Base-by-base conservation (phyloP, 345 rosid genomes). In the Populus pruinosa region DNA sequence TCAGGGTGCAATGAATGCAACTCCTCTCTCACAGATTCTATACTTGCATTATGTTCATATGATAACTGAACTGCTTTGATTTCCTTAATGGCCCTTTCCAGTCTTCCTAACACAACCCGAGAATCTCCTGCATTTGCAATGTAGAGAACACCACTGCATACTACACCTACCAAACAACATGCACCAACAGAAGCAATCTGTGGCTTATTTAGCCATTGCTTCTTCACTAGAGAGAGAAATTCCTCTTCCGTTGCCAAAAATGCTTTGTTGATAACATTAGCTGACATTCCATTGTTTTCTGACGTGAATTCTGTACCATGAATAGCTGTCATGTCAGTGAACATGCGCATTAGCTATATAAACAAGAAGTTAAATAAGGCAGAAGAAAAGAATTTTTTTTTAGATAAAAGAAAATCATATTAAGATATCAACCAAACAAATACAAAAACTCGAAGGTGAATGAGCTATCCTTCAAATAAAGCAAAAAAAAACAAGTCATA, bases 121-220 rank as follows among this genome's bases (percentile, higher is more conserved):
- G 99, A 96, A 84, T 96, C 99, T 75, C 98, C 99, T 1, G 97
- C 98, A 80, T 96, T 96, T 16, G 97, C 99, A 71, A 94, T 84
- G 83, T 92, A 94, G 64, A 94, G 78, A 77, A 84, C 76, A 29
- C 99, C 99, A 55, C 90, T 83, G 56, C 95, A 93, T 68, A 94
- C 78, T 71, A 94, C 66, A 67, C 99, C 99, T 55, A 92, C 98
- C 86, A 96, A 85, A 81, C 98, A 92, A 83, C 98, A 94, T 18
- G 99, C 84, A 29, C 99, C 99, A 49, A 89, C 97, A 63, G 98
- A 91, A 79, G 99, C 99, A 73, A 96, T 88, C 83, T 90, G 93
- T 12, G 99, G 98, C 80, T 85, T 92, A 20, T 0, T 79, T 47
- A 73, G 82, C 97, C 98, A 96, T 59, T 91, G 86, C 74, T 83